These are phyloP conservation scores for Russula emetica DNA, from an alignment of 768 basidiomycete genomes.

Conservation along the genomic window DNA sequence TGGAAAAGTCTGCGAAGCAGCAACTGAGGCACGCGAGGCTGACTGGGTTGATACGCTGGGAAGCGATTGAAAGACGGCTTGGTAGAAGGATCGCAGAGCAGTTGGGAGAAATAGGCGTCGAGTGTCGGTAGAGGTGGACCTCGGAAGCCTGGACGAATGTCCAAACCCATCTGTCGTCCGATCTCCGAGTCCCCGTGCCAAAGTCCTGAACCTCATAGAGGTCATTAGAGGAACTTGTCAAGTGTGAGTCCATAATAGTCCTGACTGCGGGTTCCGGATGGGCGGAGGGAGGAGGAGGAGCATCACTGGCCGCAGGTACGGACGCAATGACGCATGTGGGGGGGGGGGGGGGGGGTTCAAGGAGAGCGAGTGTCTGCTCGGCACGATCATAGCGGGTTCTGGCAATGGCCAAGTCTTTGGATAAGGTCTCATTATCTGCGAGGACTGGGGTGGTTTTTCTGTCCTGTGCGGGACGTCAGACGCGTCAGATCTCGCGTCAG, in stretches of 20 bases:
- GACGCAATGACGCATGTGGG: no score
- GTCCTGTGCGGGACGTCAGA: no score
- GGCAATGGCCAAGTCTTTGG: constrained; percentile 22
- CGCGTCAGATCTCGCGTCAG: no score
- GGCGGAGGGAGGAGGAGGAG: constrained; percentile 13
- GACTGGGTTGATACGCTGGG: constrained; percentile 20
- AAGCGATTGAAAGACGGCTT: constrained; percentile 22
- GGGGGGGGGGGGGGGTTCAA: constrained; percentile 16
- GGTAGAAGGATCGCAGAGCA: constrained; percentile 22
- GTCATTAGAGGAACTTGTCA: no score
- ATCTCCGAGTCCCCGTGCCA: no score
- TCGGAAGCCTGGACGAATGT: constrained; percentile 24
- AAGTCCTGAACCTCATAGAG: no score
- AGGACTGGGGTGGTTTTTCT: no score
- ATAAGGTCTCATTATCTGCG: constrained; percentile 27
- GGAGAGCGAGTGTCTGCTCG: constrained; percentile 24
- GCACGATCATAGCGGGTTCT: constrained; percentile 25
- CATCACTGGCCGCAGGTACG: constrained; percentile 9
- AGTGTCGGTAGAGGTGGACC: constrained; percentile 22
- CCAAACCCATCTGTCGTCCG: no score
- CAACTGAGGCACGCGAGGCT: constrained; percentile 8
- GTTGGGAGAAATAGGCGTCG: constrained; percentile 27
- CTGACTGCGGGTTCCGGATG: constrained; percentile 24
- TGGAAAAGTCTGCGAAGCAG: constrained; percentile 31
- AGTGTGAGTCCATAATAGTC: constrained; percentile 22